phyloP scores from a whole-genome alignment of 2,329 filamentous ascomycete species.

The Monilinia fructigena region DNA sequence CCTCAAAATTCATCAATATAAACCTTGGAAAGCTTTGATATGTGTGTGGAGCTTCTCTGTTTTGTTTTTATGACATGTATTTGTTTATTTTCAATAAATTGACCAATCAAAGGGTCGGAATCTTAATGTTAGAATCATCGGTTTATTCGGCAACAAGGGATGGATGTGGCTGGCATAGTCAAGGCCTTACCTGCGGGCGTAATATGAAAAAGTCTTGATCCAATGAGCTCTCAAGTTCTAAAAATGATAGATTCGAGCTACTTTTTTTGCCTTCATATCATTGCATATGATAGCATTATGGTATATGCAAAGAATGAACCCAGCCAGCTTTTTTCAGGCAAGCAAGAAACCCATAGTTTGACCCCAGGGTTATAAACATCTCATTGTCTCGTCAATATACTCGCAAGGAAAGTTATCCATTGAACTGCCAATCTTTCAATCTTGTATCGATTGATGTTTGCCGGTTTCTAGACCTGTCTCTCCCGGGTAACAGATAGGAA shows the following conservation, averaged over 20 bases:
- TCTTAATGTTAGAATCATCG: background rate
- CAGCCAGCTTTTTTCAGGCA: slow-evolving; percentile 15
- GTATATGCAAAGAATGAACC: slow-evolving; percentile 17
- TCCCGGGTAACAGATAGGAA: slow-evolving; percentile 20
- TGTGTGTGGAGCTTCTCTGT: background rate
- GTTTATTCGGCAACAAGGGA: slow-evolving; percentile 18
- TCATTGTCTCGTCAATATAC: slow-evolving; percentile 23
- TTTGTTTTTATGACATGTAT: background rate
- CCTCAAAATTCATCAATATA: background rate
- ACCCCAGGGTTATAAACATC: slow-evolving; percentile 20
- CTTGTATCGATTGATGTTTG: background rate
- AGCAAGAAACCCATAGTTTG: background rate
- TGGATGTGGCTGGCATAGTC: slow-evolving; percentile 16
- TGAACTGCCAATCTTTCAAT: slow-evolving; percentile 14
- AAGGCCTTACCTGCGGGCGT: slow-evolving; percentile 18
- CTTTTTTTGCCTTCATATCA: slow-evolving; percentile 3
- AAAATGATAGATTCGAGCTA: slow-evolving; percentile 18
- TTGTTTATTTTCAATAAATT: background rate
- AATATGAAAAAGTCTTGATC: slow-evolving; percentile 4
- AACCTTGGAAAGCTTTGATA: background rate
- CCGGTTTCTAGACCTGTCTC: slow-evolving; percentile 3
- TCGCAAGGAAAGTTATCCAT: slow-evolving; percentile 7
- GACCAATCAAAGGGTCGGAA: slow-evolving; percentile 8
- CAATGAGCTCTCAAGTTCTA: slow-evolving; percentile 5
- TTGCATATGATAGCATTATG: slow-evolving; percentile 17